phyloP scores from a whole-genome alignment of 225 moss, liverwort and hornwort genomes.

The Physcomitrium patens region DNA sequence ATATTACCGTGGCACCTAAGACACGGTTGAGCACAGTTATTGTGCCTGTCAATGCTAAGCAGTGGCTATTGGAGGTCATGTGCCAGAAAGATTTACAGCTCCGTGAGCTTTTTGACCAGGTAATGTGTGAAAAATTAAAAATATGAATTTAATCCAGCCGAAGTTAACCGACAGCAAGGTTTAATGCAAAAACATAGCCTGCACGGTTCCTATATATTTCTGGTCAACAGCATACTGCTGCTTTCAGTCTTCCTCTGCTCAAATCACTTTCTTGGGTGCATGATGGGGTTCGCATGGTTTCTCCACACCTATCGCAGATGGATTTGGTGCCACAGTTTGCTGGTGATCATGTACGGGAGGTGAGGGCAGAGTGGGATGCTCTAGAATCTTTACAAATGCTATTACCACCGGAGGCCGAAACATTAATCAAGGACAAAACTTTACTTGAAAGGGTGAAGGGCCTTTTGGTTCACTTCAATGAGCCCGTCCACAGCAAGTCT shows the following conservation, averaged over 20 bases:
- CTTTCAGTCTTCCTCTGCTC: background rate
- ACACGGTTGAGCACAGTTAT: conserved; percentile 73
- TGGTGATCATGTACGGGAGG: conserved; percentile 89
- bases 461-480: conserved; percentile 49
- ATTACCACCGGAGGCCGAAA: conserved; percentile 71
- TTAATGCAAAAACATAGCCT: no score
- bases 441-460: conserved; percentile 70
- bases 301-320: conserved; percentile 48
- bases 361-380: conserved; percentile 88
- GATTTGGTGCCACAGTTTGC: conserved; percentile 94
- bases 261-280: background rate
- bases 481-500: conserved; percentile 25
- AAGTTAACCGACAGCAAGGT: no score
- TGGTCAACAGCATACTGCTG: background rate
- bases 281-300: background rate
- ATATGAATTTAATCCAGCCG: no score
- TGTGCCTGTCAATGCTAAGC: conserved; percentile 88
- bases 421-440: conserved; percentile 79
- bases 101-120: conserved; percentile 87
- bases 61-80: conserved; percentile 86
- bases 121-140: conserved; percentile 19
- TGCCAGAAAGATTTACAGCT: conserved; percentile 79
- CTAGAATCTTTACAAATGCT: conserved; percentile 73
- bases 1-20: conserved; percentile 69
- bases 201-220: background rate